Base-by-base conservation (phyloP, 2,329 filamentous ascomycete species). In the Ophiobolus disseminans region DNA sequence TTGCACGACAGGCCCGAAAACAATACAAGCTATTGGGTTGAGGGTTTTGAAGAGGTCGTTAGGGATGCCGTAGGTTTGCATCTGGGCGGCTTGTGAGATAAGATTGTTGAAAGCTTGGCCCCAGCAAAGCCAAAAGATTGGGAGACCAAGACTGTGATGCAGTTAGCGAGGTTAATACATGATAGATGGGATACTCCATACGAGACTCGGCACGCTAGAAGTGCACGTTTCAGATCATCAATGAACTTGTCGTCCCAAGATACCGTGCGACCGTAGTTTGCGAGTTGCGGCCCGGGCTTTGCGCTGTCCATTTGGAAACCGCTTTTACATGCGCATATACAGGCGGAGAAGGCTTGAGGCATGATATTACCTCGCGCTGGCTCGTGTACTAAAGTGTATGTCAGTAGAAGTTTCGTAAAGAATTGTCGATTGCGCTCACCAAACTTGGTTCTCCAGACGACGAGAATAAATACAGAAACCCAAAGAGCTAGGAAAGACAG, bases 401-500 rank as follows among this genome's bases (percentile, higher is more conserved):
- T n/a, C n/a, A n/a, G n/a, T n/a, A n/a, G n/a, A n/a, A n/a, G n/a
- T n/a, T n/a, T n/a, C n/a, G n/a, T n/a, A n/a, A n/a, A n/a, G n/a
- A n/a, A n/a, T n/a, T n/a, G 9, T 61, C 47, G n/a, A 55, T 47
- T 21, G 51, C 47, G 41, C 23, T 32, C 30, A 14, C 10, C 30
- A 14, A 32, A 14, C 30, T 32, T 32, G 7, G n/a, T 6, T 14
- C 53, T 57, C 22, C 53, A 58, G 5, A 67, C 51, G 30, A 82
- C 53, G 11, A 84, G 76, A 30, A 86, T 75, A 28, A 80, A 68
- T 25, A 86, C 80, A 35, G 83, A 84, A 13, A 85, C 68, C 47
- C 80, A 74, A 73, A 90, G 87, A 73, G 87, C 80, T 69, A 78
- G 78, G 58, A 86, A 81, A 42, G 82, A 80, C 40, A 87, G 72